Percentiles rank a stretch among this genome's conserved stretches.
These are phyloP conservation scores for Spergularia azorica DNA, from an alignment of 179 eudicot species.

Conservation along the genomic window DNA sequence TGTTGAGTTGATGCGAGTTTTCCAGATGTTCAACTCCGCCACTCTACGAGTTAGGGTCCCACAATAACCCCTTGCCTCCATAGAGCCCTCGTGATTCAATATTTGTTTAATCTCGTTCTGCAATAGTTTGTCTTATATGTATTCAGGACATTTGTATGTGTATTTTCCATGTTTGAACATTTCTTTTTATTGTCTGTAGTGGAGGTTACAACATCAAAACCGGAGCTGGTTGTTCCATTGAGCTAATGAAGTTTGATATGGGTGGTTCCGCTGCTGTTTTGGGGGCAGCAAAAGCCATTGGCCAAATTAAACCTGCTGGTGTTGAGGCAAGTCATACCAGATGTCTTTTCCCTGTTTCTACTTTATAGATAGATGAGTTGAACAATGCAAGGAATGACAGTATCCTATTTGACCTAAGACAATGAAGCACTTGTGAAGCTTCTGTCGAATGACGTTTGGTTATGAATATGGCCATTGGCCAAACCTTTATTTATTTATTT, in stretches of 20 bases:
- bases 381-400: neutral
- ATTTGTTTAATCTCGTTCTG: no score
- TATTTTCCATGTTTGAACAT: neutral
- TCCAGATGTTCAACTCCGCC: no score
- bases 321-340: conserved; percentile 65
- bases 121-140: no score
- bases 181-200: conserved; percentile 38
- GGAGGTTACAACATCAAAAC: conserved; percentile 99
- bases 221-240: conserved; percentile 87
- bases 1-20: no score
- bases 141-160: neutral
- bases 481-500: no score
- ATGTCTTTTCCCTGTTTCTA: neutral
- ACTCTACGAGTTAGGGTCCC: no score
- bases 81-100: no score
- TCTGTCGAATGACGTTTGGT: no score
- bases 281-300: conserved; percentile 98
- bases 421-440: neutral
- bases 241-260: conserved; percentile 97
- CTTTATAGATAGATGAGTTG: neutral
- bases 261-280: conserved; percentile 97
- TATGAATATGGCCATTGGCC: no score
- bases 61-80: no score
- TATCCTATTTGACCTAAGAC: neutral
- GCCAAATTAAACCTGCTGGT: conserved; percentile 94